Base-by-base conservation (phyloP, 75 land plant species). In the Pinus tabuliformis region DNA sequence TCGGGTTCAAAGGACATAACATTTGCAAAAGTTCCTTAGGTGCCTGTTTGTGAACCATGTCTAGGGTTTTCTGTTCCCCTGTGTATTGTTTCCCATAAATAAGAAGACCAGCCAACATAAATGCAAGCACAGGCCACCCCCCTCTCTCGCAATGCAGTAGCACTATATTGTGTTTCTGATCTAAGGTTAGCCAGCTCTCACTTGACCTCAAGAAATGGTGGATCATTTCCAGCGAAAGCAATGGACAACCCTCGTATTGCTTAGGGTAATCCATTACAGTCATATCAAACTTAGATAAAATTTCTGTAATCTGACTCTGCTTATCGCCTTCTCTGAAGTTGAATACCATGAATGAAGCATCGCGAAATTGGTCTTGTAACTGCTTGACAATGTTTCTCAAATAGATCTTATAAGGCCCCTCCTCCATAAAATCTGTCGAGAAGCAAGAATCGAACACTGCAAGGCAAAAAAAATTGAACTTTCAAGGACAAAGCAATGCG, bases 181-280 rank as follows among this genome's bases (percentile, higher is more conserved):
- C 94, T 0, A 86, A 76, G 8, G 93, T 84, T 52, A 92, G 61
- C 95, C 95, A 92, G 64, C 89, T 92, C 63, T 91, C 93, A 75
- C 91, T 85, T 16, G 93, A 91, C 73, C 87, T 81, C 72, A 92
- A 78, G 52, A 90, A 91, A 74, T 91, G 95, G 75, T 92, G 93
- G 60, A 92, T 86, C 91, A 88, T 88, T 81, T 88, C 93, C 80
- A 92, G 70, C 0, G 93, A 86, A n/a, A 92, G 77, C 36, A 92
- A 71, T 9, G 93, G 95, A 73, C 95, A 91, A 8, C 95, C 95
- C 78, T 91, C 95, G 52, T 92, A 92, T 37, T 92, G 86, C 76
- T 80, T 73, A 45, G 93, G 93, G 58, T 93, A 93, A 70, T 93
- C 96, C 96, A 93, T 93, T 3, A 93, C 96, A 5, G 96, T 93